These are phyloP conservation scores for Diaporthe nobilis DNA, from an alignment of 2,329 filamentous ascomycete genomes.

Conservation along the genomic window DNA sequence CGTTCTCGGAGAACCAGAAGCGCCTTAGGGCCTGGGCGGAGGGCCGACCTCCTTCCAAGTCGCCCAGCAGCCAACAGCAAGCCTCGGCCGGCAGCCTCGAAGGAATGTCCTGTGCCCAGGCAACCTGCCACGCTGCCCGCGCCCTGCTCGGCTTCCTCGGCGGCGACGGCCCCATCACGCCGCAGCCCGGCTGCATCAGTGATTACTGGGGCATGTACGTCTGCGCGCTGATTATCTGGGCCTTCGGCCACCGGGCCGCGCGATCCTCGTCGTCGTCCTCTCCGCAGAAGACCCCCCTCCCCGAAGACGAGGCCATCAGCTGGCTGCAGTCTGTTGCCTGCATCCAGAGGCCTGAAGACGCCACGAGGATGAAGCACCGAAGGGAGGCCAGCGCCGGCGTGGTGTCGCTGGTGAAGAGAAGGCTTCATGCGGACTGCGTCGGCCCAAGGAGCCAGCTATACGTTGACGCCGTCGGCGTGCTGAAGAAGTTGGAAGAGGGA, in stretches of 20 bases:
- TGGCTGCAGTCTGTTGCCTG: slow-evolving; percentile 60
- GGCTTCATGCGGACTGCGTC: slow-evolving; percentile 64
- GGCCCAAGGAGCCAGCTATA: slow-evolving; percentile 65
- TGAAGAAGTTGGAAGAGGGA: slow-evolving; percentile 65
- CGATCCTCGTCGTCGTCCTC: slow-evolving; percentile 32
- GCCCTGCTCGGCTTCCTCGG: slow-evolving; percentile 63
- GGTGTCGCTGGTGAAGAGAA: slow-evolving; percentile 62
- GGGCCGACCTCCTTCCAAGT: slow-evolving; percentile 19
- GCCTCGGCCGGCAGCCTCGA: slow-evolving; percentile 44
- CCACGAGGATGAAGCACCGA: slow-evolving; percentile 55
- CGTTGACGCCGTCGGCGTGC: slow-evolving; percentile 66
- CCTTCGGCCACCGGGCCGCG: slow-evolving; percentile 58
- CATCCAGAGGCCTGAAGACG: slow-evolving; percentile 54
- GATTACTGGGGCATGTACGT: slow-evolving; percentile 71
- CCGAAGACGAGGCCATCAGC: slow-evolving; percentile 49
- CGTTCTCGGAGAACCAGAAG: slow-evolving; percentile 63
- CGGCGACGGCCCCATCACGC: slow-evolving; percentile 41
- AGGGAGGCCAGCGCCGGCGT: slow-evolving; percentile 59
- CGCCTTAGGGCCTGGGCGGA: slow-evolving; percentile 61
- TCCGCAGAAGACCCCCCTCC: slow-evolving; percentile 39
- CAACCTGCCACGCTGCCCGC: slow-evolving; percentile 65
- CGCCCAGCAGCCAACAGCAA: slow-evolving; percentile 31
- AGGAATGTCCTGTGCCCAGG: slow-evolving; percentile 57
- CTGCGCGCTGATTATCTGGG: slow-evolving; percentile 73
- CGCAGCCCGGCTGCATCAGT: slow-evolving; percentile 57